A percentile compares a stretch with the other conserved stretches of the same genome.
Conservation (phyloP, 2,329 filamentous ascomycete species). For the Colletotrichum somersetense region DNA sequence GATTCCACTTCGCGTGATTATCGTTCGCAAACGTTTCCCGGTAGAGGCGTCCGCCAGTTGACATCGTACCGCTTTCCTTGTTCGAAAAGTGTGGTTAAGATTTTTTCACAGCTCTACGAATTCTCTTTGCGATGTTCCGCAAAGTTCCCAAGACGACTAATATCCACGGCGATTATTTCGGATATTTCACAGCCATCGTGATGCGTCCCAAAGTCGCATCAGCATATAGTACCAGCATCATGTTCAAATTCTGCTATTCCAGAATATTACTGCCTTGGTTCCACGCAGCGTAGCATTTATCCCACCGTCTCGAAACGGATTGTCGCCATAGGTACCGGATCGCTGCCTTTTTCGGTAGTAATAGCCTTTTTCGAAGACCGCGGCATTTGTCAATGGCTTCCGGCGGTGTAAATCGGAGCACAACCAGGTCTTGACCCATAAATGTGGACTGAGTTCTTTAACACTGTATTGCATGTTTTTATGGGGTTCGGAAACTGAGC, state of each 20-base stretch:
- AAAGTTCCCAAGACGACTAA: neutral
- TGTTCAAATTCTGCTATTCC: neutral
- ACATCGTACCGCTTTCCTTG: no score
- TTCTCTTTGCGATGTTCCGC: neutral
- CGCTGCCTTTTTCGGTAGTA: conserved; percentile 20
- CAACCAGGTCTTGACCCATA: conserved; percentile 11
- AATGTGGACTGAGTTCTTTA: conserved; percentile 6
- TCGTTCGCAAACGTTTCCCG: neutral
- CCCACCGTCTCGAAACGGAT: conserved; percentile 30
- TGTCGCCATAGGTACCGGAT: conserved; percentile 13
- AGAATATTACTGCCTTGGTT: neutral
- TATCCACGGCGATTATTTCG: no score
- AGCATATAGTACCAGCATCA: neutral
- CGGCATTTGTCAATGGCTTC: conserved; percentile 1
- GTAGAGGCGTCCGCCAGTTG: neutral
- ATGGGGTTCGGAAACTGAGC: conserved; percentile 9
- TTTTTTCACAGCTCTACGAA: neutral
- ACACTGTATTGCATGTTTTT: neutral
- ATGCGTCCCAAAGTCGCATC: neutral
- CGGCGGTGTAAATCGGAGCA: conserved; percentile 25
- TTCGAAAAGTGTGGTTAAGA: no score
- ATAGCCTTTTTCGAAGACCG: neutral
- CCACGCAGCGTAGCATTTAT: conserved; percentile 18
- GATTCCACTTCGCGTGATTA: neutral
- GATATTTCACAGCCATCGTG: neutral